Conservation (phyloP, 305 asterid species). For the Plantago coronopus region DNA sequence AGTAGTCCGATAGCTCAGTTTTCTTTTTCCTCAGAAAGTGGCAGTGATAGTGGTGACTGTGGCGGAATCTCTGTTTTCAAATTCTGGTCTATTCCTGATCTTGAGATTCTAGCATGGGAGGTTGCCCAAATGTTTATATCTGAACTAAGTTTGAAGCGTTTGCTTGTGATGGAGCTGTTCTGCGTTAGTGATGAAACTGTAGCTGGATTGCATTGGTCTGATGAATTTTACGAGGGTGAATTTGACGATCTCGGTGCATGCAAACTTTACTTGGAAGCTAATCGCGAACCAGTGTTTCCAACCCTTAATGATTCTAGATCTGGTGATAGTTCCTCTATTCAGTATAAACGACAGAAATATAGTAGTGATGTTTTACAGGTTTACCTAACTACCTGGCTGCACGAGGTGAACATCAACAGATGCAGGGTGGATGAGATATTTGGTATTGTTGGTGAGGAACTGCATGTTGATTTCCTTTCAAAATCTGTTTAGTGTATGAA, state of each 20-base stretch:
- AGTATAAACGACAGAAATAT: slow-evolving; percentile 34
- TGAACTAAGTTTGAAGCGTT: slow-evolving; percentile 68
- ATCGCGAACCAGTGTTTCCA: slow-evolving; percentile 40
- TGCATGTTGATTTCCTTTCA: slow-evolving; percentile 48
- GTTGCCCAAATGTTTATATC: slow-evolving; percentile 60
- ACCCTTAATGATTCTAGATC: slow-evolving; percentile 26
- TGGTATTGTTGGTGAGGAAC: slow-evolving; percentile 54
- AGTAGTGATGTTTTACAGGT: slow-evolving; percentile 58
- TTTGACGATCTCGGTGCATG: slow-evolving; percentile 48
- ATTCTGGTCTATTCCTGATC: slow-evolving; percentile 52
- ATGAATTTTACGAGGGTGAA: slow-evolving; percentile 72
- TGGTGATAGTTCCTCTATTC: slow-evolving; percentile 21
- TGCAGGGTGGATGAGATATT: slow-evolving; percentile 61
- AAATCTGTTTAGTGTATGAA: slow-evolving; percentile 12
- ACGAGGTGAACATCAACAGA: slow-evolving; percentile 64
- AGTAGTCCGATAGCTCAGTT: slow-evolving; percentile 57
- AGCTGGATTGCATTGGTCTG: slow-evolving; percentile 49
- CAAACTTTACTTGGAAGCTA: slow-evolving; percentile 39
- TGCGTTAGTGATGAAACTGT: slow-evolving; percentile 38
- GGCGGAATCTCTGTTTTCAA: slow-evolving; percentile 70
- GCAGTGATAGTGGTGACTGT: slow-evolving; percentile 60
- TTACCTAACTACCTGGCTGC: slow-evolving; percentile 66
- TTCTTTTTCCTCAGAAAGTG: slow-evolving; percentile 39
- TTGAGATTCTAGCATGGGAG: slow-evolving; percentile 66
- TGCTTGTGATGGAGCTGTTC: slow-evolving; percentile 69